Evolutionary conservation across 1,284 basidiomycete species (phyloP), one percentile per base, ranked within the genome.

Genomic region (Earliella scabrosa): DNA sequence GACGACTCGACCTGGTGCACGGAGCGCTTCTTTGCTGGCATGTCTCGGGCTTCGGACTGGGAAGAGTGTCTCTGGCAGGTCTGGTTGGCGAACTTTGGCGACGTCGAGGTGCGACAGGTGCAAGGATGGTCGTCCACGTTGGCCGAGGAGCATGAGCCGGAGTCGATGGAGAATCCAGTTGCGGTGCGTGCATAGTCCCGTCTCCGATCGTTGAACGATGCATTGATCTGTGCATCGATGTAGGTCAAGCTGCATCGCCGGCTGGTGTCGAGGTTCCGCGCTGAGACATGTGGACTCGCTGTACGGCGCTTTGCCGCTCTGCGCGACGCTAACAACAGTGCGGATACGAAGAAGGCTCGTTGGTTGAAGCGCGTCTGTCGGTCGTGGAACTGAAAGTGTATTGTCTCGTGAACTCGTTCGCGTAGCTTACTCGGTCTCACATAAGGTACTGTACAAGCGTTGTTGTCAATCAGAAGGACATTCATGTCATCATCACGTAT

Each of bases 11-110:
- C 81, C 4, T 89, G 87, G 87, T 89, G 87, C 63, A 78, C 81
- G 0, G 87, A 88, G 58, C 78, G 85, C 24, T 74, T 80, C 60
- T 81, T 84, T 59, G 63, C 77, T 27, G 67, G 74, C 41, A 68
- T 71, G 36, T 76, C 78, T 13, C 82, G 84, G 23, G 56, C 66
- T 1, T 68, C 74, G 2, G 83, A 86, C 57, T 88, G 86, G 87
- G 74, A 79, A 38, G 83, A 85, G 56, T 88, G 87, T 68, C 69
- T 88, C n/a, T 89, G 87, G 87, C 82, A 83, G 60, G 59, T 87
- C 50, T 83, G 82, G 76, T 73, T 88, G 16, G 79, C 83, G 57
- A 77, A 74, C 52, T 77, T 77, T 29, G 85, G 78, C 14, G 78
- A 63, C 54, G 70, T 66, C 38, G 63, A 68, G 62, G 61, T 63